Base-by-base conservation (phyloP, 2,329 filamentous ascomycete species). In the Coniochaeta hoffmannii region DNA sequence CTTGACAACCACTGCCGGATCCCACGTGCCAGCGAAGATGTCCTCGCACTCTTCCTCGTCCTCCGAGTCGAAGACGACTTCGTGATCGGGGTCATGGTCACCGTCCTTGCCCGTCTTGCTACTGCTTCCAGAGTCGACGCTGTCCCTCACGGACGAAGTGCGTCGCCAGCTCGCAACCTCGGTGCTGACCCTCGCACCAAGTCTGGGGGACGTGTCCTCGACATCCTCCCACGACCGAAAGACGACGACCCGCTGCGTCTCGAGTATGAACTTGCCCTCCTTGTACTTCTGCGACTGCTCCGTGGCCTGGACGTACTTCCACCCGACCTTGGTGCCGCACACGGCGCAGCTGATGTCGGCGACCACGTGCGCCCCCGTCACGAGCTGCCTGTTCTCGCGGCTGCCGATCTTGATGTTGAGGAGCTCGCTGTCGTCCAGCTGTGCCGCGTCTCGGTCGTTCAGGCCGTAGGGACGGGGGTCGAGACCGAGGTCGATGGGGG, bases 41-140 rank as follows among this genome's bases (percentile, higher is more conserved):
- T 86, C 83, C 55, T 87, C 83, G 53, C 84, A 86, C 64, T 87
- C 84, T 36, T 86, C 82, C 57, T 86, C 82, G 59, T 87, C 81
- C 9, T 81, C 79, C 22, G 81, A 85, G 69, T 87, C 81, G 61
- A 86, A 86, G 15, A 84, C 50, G 38, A 60, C 55, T 17, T 63
- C 62, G 14, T 62, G 61, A 12, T 56, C 56, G 15, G 57, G 41
- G 4, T 58, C 53, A 11, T 41, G 56, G 17, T 57, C 54, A 19
- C 58, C 55, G 26, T 52, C 55, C 53, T 52, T 58, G 7, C 59
- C 58, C 2, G 59, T 55, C 44, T 51, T 55, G 41, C 54, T 55
- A 30, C 56, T 57, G 24, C n/a, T 54, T 22, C 44, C 36, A 31
- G 17, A 50, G 17, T 50, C 34, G 55, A 55, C 19, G 44, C 54